Conservation (phyloP, 2,329 filamentous ascomycete genomes). For the Monosporascus sp. region DNA sequence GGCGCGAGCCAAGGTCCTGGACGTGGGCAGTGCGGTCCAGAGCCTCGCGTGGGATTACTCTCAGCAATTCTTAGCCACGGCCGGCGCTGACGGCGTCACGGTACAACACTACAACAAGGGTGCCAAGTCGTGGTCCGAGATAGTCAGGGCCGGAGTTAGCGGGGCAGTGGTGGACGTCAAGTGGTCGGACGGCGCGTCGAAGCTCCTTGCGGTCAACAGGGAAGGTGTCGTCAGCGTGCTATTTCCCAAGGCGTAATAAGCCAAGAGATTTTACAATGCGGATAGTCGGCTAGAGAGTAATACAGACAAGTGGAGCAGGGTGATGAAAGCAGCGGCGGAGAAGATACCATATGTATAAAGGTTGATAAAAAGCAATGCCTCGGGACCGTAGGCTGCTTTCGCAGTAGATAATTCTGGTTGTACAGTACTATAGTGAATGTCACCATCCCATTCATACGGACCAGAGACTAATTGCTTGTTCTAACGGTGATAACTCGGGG, state of each 20-base stretch:
- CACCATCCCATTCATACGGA: not conserved
- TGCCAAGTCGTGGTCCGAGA: constrained; percentile 84
- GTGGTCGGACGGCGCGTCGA: constrained; percentile 74
- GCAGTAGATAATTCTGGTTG: not conserved
- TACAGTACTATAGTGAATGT: not conserved
- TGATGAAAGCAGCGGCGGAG: not conserved
- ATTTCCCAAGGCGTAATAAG: constrained; percentile 37
- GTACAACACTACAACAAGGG: constrained; percentile 88
- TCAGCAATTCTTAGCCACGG: constrained; percentile 83
- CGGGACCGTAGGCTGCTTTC: not conserved
- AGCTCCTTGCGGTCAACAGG: constrained; percentile 66
- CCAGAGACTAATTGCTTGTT: no score
- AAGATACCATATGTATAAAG: not conserved
- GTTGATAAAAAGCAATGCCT: not conserved
- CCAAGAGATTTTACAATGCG: not conserved
- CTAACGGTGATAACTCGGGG: no score
- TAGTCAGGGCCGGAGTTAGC: constrained; percentile 68
- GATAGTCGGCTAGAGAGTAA: not conserved
- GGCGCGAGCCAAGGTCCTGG: constrained; percentile 75
- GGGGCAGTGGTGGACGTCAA: constrained; percentile 56
- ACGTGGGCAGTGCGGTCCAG: constrained; percentile 73
- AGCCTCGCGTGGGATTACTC: constrained; percentile 88
- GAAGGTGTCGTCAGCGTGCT: constrained; percentile 74
- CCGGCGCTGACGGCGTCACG: constrained; percentile 72
- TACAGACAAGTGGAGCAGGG: not conserved